A percentile compares a stretch with the other conserved stretches of the same genome.
Conservation (phyloP, 176 grass and related monocot species). For the Themeda triandra region DNA sequence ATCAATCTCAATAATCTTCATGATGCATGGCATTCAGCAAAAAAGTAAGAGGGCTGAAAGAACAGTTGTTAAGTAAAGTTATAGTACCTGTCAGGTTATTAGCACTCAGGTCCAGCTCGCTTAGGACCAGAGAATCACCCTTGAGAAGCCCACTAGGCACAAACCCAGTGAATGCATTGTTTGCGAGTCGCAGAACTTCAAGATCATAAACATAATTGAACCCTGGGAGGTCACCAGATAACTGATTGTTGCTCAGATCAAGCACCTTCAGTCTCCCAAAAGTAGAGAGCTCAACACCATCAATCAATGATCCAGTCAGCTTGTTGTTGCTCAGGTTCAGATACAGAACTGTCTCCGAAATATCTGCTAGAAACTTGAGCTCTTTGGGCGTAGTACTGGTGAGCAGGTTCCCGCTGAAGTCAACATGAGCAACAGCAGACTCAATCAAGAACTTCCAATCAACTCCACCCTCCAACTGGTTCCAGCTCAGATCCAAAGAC, state of each 20-base stretch:
- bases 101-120: constrained; percentile 81
- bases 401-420: constrained; percentile 88
- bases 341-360: constrained; percentile 81
- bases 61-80: background rate
- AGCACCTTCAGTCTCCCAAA: constrained; percentile 95
- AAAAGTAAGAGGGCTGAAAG: background rate
- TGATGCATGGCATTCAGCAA: constrained; percentile 2
- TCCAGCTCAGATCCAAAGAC: constrained; percentile 87
- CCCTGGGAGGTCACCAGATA: constrained; percentile 89
- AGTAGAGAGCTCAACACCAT: constrained; percentile 79
- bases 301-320: constrained; percentile 78
- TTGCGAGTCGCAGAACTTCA: constrained; percentile 77
- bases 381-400: constrained; percentile 70
- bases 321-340: constrained; percentile 88
- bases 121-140: constrained; percentile 90
- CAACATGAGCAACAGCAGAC: constrained; percentile 75
- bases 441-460: constrained; percentile 97
- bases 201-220: constrained; percentile 99
- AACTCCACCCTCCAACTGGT: constrained; percentile 73
- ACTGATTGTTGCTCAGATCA: constrained; percentile 86
- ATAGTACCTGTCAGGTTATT: constrained; percentile 87
- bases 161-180: constrained; percentile 86
- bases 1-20: background rate
- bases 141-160: constrained; percentile 91
- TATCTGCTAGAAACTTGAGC: constrained; percentile 85